These are phyloP conservation scores for Tulasnella sp. DNA, from an alignment of 768 basidiomycete species.

Conservation along the genomic window DNA sequence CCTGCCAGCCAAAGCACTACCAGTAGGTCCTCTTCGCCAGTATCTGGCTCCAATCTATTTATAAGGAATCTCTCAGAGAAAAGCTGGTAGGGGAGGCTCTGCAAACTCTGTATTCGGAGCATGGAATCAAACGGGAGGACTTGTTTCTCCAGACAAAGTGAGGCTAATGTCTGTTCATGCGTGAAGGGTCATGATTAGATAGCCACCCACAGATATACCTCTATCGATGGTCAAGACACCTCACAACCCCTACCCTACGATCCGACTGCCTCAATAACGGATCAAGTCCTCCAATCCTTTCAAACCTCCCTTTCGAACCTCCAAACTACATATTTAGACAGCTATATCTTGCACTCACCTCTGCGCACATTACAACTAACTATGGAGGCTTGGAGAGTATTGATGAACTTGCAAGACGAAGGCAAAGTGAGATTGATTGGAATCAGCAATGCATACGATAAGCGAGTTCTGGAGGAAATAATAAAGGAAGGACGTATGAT, in stretches of 20 bases:
- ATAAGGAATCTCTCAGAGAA: conserved; percentile 36
- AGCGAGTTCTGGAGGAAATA: conserved; percentile 39
- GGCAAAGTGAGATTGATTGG: conserved; percentile 56
- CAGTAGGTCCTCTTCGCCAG: conserved; percentile 29
- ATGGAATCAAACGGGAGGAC: conserved; percentile 53
- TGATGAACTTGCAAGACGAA: conserved; percentile 48
- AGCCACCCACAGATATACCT: conserved; percentile 45
- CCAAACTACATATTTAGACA: conserved; percentile 59
- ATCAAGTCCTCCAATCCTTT: conserved; percentile 53
- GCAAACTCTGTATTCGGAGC: conserved; percentile 38
- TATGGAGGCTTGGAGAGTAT: conserved; percentile 52
- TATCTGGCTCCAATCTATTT: background rate
- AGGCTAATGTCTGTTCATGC: background rate
- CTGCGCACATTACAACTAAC: conserved; percentile 45
- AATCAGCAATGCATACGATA: conserved; percentile 66
- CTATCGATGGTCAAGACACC: conserved; percentile 57
- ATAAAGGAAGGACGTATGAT: conserved; percentile 38
- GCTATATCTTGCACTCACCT: conserved; percentile 68
- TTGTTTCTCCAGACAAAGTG: conserved; percentile 75
- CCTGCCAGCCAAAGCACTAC: conserved; percentile 63
- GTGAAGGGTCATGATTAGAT: background rate
- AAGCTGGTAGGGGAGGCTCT: conserved; percentile 71
- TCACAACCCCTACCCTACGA: conserved; percentile 64
- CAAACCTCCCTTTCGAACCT: conserved; percentile 53
- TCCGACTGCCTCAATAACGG: conserved; percentile 35